These are phyloP conservation scores for Singerocomus rubriflavus DNA, from an alignment of 1,284 basidiomycete genomes.

Conservation along the genomic window DNA sequence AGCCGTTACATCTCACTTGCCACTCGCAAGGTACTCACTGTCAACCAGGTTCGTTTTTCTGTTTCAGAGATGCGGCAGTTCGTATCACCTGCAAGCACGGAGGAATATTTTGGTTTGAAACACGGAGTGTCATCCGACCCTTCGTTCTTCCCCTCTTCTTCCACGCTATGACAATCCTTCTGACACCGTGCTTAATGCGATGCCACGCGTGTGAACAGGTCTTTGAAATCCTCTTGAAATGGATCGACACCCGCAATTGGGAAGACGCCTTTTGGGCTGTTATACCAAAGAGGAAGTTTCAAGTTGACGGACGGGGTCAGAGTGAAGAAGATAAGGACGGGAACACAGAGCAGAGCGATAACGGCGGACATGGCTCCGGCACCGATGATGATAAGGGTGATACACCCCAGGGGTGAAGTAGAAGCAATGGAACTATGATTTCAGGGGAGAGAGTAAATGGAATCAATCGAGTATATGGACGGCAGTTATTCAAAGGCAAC, in stretches of 20 bases:
- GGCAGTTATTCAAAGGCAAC: no score
- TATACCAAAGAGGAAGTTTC: slow-evolving; percentile 88
- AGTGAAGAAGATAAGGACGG: not conserved
- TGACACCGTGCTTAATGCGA: slow-evolving; percentile 4
- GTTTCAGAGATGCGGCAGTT: not conserved
- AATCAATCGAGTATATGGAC: no score
- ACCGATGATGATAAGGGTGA: not conserved
- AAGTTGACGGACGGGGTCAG: slow-evolving; percentile 12
- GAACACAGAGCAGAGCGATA: not conserved
- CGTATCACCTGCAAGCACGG: not conserved
- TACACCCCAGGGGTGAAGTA: not conserved
- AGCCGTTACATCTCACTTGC: slow-evolving; percentile 81
- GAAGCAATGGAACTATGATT: not conserved
- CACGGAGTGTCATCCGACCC: not conserved
- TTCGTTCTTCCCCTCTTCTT: not conserved
- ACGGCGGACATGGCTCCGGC: not conserved
- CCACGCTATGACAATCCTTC: not conserved
- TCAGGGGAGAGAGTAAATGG: not conserved
- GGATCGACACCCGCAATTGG: slow-evolving; percentile 84
- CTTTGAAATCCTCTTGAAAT: slow-evolving; percentile 89
- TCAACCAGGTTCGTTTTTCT: slow-evolving; percentile 68
- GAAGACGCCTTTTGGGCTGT: slow-evolving; percentile 79
- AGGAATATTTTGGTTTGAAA: not conserved
- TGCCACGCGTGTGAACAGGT: slow-evolving; percentile 40
- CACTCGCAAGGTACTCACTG: slow-evolving; percentile 94